Evolutionary conservation across 225 moss, liverwort and hornwort species (phyloP).

Genomic region (Neckera pumila): DNA sequence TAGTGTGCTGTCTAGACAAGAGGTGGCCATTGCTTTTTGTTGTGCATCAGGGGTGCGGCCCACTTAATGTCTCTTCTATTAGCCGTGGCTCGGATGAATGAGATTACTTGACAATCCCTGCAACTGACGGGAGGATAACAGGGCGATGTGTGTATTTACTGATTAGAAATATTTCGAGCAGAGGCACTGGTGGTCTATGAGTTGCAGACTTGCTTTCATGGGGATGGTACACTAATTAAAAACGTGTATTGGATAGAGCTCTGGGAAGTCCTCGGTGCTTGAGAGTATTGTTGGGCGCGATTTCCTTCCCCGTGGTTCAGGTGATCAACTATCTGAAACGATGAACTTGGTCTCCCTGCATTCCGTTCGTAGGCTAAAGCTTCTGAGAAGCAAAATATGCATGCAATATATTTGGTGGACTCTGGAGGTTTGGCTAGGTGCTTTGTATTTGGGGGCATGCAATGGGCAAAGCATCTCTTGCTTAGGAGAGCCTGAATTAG

Average conservation of each 20-base stretch:
- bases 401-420: background rate
- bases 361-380: background rate
- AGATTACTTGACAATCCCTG: background rate
- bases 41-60: background rate
- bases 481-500: background rate
- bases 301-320: conserved; percentile 91
- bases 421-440: background rate
- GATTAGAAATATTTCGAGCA: background rate
- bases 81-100: background rate
- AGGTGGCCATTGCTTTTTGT: background rate
- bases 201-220: background rate
- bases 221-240: background rate
- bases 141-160: background rate
- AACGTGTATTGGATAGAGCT: conserved; percentile 41
- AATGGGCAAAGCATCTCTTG: background rate
- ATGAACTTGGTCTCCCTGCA: background rate
- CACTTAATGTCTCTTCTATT: background rate
- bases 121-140: background rate
- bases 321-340: conserved; percentile 1
- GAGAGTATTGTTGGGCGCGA: conserved; percentile 96
- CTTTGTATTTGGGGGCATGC: background rate
- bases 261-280: conserved; percentile 92
- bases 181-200: background rate
- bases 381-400: background rate
- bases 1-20: background rate